Evolutionary conservation across 2,329 filamentous ascomycete species (phyloP).

Genomic region (Cordyceps cicadae): DNA sequence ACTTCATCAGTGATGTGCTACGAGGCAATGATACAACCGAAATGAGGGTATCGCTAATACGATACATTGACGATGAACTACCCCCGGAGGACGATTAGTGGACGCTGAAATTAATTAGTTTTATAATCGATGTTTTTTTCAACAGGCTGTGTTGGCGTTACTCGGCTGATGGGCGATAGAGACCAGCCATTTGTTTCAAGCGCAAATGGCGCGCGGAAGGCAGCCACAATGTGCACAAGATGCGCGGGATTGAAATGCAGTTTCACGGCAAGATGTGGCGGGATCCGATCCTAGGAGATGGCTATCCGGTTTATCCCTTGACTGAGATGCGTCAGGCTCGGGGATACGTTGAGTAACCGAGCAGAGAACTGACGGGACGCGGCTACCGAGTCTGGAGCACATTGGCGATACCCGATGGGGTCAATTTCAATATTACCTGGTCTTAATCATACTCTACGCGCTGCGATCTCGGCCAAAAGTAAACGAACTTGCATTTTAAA

Average conservation of each 20-base stretch:
- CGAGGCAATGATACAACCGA: constrained; percentile 93
- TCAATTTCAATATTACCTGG: too few relatives aligned
- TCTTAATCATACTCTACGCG: too few relatives aligned
- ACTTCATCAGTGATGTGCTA: constrained; percentile 89
- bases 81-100: constrained; percentile 86
- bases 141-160: neutral
- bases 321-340: neutral
- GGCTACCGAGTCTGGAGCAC: too few relatives aligned
- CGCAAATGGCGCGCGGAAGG: neutral
- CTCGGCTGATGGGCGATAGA: too few relatives aligned
- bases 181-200: neutral
- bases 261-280: neutral
- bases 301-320: neutral
- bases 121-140: neutral
- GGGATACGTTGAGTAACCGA: too few relatives aligned
- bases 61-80: constrained; percentile 96
- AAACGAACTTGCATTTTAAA: too few relatives aligned
- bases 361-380: too few relatives aligned
- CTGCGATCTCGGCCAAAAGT: too few relatives aligned
- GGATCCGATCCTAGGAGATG: neutral
- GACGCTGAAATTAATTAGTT: neutral
- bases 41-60: constrained; percentile 85
- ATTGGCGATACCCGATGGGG: too few relatives aligned
- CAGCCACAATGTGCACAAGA: neutral
- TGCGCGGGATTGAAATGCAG: neutral